Percentiles rank a stretch among this genome's conserved stretches.
Evolutionary conservation across 345 rosid genomes (phyloP).

Genomic region (Salix purpurea): DNA sequence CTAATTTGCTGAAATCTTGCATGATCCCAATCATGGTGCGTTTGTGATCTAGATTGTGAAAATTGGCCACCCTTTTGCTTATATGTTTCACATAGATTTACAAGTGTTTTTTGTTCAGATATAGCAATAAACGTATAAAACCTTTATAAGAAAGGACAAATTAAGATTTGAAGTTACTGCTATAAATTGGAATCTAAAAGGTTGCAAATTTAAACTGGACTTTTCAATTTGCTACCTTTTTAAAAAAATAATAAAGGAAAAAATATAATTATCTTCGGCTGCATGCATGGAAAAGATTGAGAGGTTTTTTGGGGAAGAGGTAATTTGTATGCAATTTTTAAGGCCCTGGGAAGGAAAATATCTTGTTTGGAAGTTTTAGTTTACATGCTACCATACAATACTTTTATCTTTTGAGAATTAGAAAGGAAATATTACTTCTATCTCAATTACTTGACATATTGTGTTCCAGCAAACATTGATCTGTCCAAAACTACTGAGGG

Average conservation of each 20-base stretch:
- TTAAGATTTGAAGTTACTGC: neutral
- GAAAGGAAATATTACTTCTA: neutral
- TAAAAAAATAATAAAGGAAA: neutral
- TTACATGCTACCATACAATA: neutral
- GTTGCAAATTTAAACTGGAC: neutral
- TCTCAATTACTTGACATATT: too few relatives aligned
- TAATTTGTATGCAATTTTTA: neutral
- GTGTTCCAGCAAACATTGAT: too few relatives aligned
- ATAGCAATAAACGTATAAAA: too few relatives aligned
- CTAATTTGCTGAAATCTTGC: too few relatives aligned
- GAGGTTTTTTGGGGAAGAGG: neutral
- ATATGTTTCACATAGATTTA: too few relatives aligned
- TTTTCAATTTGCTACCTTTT: neutral
- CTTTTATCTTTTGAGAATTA: neutral
- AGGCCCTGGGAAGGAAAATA: neutral
- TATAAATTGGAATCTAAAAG: neutral
- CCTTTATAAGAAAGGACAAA: too few relatives aligned
- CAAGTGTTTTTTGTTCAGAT: too few relatives aligned
- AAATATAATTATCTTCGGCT: neutral
- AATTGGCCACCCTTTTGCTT: too few relatives aligned
- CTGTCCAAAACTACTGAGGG: neutral
- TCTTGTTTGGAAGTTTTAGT: neutral
- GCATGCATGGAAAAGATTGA: neutral
- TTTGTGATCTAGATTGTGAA: too few relatives aligned
- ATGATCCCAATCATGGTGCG: too few relatives aligned